Conservation (phyloP, 345 rosid genomes). For the Geranium rotundifolium region DNA sequence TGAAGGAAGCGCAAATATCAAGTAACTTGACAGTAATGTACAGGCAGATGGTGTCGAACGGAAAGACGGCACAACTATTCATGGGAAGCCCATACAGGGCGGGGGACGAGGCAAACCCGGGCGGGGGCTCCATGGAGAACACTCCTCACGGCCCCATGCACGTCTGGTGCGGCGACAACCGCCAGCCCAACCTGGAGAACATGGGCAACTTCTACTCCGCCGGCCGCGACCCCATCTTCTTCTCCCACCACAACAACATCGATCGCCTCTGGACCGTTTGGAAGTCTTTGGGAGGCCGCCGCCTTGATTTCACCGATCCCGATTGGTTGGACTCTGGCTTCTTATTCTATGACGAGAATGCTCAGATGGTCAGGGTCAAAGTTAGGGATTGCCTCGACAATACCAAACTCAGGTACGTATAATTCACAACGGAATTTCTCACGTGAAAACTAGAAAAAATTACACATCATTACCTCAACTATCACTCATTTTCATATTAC, state of each 20-base stretch:
- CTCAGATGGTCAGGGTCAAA: slow-evolving; percentile 38
- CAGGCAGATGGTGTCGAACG: slow-evolving; percentile 47
- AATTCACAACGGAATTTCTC: too few relatives aligned
- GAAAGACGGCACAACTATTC: slow-evolving; percentile 33
- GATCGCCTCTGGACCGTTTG: slow-evolving; percentile 57
- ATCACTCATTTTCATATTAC: too few relatives aligned
- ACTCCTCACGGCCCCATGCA: slow-evolving; percentile 44
- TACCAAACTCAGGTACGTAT: slow-evolving; percentile 25
- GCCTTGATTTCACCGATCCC: slow-evolving; percentile 29
- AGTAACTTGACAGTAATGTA: slow-evolving; percentile 48
- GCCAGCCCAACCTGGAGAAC: slow-evolving; percentile 35
- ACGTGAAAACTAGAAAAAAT: too few relatives aligned
- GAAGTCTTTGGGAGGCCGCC: slow-evolving; percentile 41
- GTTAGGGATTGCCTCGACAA: slow-evolving; percentile 40
- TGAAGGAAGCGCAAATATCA: slow-evolving; percentile 12
- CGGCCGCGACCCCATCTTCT: slow-evolving; percentile 52
- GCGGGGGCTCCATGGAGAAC: slow-evolving; percentile 43
- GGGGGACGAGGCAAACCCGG: slow-evolving; percentile 38
- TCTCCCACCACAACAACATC: slow-evolving; percentile 41
- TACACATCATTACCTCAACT: too few relatives aligned
- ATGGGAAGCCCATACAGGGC: slow-evolving; percentile 40
- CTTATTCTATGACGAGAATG: slow-evolving; percentile 53
- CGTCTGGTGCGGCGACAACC: slow-evolving; percentile 39
- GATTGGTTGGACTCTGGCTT: slow-evolving; percentile 49
- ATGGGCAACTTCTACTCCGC: slow-evolving; percentile 64